phyloP scores from a whole-genome alignment of 2,329 filamentous ascomycete genomes.

The Aureobasidium subglaciale region DNA sequence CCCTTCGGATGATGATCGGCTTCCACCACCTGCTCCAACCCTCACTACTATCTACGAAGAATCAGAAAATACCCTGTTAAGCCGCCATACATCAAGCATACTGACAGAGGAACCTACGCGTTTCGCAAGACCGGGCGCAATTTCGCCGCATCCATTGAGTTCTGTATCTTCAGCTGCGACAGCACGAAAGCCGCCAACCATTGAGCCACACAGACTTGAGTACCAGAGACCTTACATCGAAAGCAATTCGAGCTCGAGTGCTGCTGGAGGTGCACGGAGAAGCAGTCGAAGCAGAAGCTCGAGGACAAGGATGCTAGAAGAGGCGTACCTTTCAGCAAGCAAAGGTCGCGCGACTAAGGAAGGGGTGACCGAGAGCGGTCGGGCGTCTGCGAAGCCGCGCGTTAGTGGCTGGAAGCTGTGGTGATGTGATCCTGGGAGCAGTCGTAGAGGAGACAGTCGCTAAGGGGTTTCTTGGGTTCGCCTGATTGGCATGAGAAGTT shows the following conservation, averaged over 20 bases:
- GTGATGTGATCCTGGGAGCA: too few species aligned
- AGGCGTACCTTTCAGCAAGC: background rate
- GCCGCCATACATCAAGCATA: background rate
- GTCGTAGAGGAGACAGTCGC: too few species aligned
- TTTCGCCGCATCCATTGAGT: constrained; percentile 12
- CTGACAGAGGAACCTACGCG: background rate
- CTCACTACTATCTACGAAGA: constrained; percentile 3
- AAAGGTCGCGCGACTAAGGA: background rate
- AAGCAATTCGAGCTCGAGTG: background rate
- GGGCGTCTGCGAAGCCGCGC: background rate
- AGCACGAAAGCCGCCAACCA: background rate
- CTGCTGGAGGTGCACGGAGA: background rate
- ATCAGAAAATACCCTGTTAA: background rate
- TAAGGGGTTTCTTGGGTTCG: too few species aligned
- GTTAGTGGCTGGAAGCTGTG: background rate
- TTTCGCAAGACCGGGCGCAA: constrained; percentile 4
- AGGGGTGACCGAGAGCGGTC: background rate
- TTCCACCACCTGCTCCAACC: background rate
- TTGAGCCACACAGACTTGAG: background rate
- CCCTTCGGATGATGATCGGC: background rate
- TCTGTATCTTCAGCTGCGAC: background rate
- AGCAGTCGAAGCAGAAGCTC: background rate
- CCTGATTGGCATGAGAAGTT: too few species aligned
- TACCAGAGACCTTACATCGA: constrained; percentile 6
- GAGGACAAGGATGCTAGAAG: background rate